Base-by-base conservation (phyloP, 2,329 filamentous ascomycete genomes). In the Chalaropsis thielavioides region DNA sequence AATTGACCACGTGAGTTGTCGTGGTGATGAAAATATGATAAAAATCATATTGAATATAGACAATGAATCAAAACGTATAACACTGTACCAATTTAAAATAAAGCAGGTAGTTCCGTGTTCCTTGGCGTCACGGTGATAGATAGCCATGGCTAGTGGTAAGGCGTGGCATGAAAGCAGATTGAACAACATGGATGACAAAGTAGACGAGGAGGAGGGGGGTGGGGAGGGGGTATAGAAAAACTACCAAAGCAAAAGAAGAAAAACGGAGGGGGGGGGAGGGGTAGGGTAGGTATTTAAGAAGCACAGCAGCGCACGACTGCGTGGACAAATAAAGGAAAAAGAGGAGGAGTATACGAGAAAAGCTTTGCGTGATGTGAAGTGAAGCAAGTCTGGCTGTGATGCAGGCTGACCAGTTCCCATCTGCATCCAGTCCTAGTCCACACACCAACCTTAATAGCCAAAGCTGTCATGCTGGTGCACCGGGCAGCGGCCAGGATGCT, bases 381-480 rank as follows among this genome's bases (percentile, higher is more conserved):
- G 46, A 24, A 15, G 46, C 11, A 27, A 51, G 46, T 15, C 46
- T 24, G 11, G 31, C 2, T 31, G 31, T 51, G 46, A 27, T 51
- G 22, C 15, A 51, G 46, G 10, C 1, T 24, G 22, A 51, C 15
- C 17, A 22, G 46, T 11, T 6, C 24, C 24, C 46, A 51, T 24
- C 24, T 24, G 46, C 46, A 15, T 51, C 24, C 46, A 22, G 19
- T 7, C 11, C 24, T 19, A 22, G 19, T 7, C 11, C 22, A 27
- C 10, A 35, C 8, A 17, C 22, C 10, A 61, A 51, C 13, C 46
- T 40, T 61, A 67, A 70, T 79, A 83, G 43, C 81, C 82, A 72
- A 79, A 82, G 63, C 80, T 80, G 69, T 83, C 81, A 71, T 86
- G 83, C 70, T 86, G 83, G 72, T 87, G 84, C 44, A 87, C 81